Conservation (phyloP, 2,329 filamentous ascomycete species). For the Calonectria hongkongensis region DNA sequence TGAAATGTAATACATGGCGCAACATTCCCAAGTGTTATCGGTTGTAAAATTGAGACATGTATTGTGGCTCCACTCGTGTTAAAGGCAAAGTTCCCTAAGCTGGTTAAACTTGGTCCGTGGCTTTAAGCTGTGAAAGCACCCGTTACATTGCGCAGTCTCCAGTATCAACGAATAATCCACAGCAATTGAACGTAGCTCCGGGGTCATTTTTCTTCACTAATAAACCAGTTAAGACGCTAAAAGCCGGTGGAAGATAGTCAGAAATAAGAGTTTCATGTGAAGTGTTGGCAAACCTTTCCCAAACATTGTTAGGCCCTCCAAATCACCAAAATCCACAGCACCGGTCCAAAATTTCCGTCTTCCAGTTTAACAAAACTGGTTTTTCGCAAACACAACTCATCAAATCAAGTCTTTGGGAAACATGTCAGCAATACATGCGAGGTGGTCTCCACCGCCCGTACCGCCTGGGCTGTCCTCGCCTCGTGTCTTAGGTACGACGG, state of each 20-base stretch:
- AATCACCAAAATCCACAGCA: background rate
- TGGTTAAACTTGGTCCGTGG: background rate
- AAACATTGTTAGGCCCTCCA: background rate
- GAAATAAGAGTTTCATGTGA: background rate
- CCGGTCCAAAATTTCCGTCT: background rate
- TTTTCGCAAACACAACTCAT: background rate
- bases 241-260: background rate
- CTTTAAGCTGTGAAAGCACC: background rate
- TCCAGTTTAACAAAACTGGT: background rate
- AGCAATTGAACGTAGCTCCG: background rate
- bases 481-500: constrained; percentile 45
- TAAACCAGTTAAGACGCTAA: background rate
- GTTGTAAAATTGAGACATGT: constrained; percentile 5
- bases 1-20: constrained; percentile 5
- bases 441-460: constrained; percentile 34
- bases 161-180: background rate
- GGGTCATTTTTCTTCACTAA: too few relatives aligned
- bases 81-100: background rate
- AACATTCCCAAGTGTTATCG: background rate
- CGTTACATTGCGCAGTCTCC: background rate
- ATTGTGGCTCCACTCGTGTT: constrained; percentile 22
- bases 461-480: constrained; percentile 23
- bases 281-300: background rate
- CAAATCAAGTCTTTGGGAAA: constrained; percentile 6
- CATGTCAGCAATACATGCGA: constrained; percentile 21